Evolutionary conservation across 129 eudicot species (phyloP).

Genomic region (Flaveria trinervia): DNA sequence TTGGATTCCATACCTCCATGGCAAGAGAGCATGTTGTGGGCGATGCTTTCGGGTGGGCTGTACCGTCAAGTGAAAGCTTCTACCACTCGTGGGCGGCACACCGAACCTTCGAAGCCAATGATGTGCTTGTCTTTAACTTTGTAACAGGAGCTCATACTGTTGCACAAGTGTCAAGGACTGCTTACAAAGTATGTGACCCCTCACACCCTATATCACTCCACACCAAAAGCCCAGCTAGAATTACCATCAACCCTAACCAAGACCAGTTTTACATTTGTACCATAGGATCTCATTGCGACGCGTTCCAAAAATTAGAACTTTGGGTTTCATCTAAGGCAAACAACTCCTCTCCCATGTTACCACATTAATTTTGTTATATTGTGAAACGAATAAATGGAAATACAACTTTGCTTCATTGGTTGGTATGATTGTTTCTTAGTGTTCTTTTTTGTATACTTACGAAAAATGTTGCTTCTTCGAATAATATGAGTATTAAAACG

Average conservation of each 20-base stretch:
- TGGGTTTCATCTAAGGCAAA: slow-evolving; percentile 20
- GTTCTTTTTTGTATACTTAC: no score
- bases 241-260: not conserved
- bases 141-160: slow-evolving; percentile 20
- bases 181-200: slow-evolving; percentile 24
- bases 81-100: slow-evolving; percentile 45
- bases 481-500: no score
- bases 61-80: slow-evolving; percentile 34
- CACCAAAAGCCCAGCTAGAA: slow-evolving; percentile 35
- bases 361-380: not conserved
- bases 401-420: no score
- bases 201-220: slow-evolving; percentile 19
- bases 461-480: no score
- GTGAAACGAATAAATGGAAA: not conserved
- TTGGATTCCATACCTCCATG: slow-evolving; percentile 31
- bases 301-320: slow-evolving; percentile 37
- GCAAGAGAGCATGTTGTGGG: slow-evolving; percentile 54
- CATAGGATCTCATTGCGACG: slow-evolving; percentile 29
- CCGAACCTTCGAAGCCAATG: slow-evolving; percentile 45
- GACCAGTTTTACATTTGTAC: slow-evolving; percentile 38
- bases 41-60: slow-evolving; percentile 41
- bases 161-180: slow-evolving; percentile 18
- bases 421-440: no score
- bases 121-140: slow-evolving; percentile 37
- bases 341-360: not conserved